Conservation (phyloP, 108 stramenopile genomes). For the Skeletonema menzelii region DNA sequence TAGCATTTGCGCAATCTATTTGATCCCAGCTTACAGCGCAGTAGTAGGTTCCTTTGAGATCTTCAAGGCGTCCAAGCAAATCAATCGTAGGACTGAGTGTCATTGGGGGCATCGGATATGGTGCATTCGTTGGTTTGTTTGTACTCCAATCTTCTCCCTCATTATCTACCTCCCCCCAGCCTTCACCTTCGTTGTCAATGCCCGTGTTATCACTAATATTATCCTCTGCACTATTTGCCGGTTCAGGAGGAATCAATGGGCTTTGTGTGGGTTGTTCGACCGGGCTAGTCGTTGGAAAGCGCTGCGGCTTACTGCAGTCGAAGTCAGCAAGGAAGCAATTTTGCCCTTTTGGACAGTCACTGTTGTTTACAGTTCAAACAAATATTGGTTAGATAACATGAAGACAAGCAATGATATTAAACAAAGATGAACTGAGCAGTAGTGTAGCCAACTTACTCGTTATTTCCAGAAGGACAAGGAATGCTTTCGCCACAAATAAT, state of each 20-base stretch:
- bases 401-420: not conserved
- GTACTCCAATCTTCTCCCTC: constrained; percentile 38
- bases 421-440: not conserved
- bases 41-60: constrained; percentile 19
- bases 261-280: not conserved
- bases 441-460: constrained; percentile 2
- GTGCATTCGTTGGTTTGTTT: constrained; percentile 16
- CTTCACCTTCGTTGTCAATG: constrained; percentile 18
- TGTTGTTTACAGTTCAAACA: not conserved
- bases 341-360: constrained; percentile 23
- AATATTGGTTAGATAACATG: not conserved
- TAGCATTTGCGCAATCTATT: constrained; percentile 41
- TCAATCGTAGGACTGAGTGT: constrained; percentile 42
- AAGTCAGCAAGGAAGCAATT: constrained; percentile 8
- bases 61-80: constrained; percentile 33
- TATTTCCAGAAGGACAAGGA: constrained; percentile 24
- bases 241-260: not conserved
- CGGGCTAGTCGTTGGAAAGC: not conserved
- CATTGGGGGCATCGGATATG: constrained; percentile 27
- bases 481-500: constrained; percentile 26
- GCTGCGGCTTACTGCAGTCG: constrained; percentile 25
- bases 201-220: not conserved
- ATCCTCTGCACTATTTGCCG: not conserved
- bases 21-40: constrained; percentile 36
- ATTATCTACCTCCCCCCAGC: constrained; percentile 40